phyloP scores from a whole-genome alignment of 306 rosid genomes.

The Malus sieversii region DNA sequence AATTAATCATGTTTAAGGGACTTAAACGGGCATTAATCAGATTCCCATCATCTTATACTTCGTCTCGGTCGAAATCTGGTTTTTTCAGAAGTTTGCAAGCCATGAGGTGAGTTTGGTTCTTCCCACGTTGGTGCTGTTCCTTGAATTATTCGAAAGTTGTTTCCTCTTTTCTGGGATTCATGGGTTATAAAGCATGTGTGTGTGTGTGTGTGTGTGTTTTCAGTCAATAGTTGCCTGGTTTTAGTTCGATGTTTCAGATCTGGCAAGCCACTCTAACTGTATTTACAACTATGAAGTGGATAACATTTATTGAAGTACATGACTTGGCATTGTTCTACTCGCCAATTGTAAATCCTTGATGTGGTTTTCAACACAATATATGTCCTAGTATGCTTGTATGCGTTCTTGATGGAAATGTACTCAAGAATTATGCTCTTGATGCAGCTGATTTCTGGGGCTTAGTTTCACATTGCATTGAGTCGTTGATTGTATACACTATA shows the following conservation, averaged over 20 bases:
- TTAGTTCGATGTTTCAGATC: not conserved
- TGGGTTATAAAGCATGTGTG: not conserved
- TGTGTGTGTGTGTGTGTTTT: no score
- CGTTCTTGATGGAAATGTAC: not conserved
- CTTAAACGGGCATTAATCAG: constrained; percentile 13
- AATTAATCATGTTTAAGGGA: constrained; percentile 18
- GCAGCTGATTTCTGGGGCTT: not conserved
- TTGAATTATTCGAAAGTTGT: not conserved
- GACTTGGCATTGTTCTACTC: not conserved
- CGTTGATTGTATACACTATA: not conserved
- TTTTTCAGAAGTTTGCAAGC: constrained; percentile 25
- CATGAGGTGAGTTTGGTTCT: constrained; percentile 46
- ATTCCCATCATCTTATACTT: constrained; percentile 5
- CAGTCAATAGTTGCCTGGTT: not conserved
- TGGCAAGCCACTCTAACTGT: not conserved
- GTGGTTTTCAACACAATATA: not conserved
- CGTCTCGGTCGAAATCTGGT: constrained; percentile 27
- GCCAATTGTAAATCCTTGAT: no score
- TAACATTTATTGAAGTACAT: not conserved
- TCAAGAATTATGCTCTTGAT: not conserved
- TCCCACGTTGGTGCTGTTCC: not conserved
- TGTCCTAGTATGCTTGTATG: not conserved
- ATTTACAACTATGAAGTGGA: not conserved
- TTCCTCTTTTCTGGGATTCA: not conserved
- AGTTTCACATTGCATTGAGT: constrained; percentile 10